Evolutionary conservation across 176 grass and related monocot species (phyloP), one percentile per base, ranked within the genome.

Genomic region (Olyra latifolia): DNA sequence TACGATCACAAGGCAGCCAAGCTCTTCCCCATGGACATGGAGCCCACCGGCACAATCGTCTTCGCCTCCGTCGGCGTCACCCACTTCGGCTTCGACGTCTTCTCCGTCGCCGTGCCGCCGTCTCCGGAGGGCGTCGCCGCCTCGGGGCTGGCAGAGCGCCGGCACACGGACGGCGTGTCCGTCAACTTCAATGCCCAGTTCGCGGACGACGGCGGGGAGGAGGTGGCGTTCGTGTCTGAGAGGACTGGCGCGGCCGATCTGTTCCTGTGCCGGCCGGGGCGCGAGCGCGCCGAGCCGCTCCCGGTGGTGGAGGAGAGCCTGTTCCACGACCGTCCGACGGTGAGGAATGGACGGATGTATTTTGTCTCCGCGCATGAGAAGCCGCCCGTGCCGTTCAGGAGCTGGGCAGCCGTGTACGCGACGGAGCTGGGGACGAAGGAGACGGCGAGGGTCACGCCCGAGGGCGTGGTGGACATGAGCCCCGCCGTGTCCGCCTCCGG

Each of bases 81-180:
- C 23, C 20, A 76, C 76, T 98, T 89, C 85, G 95, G 92, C 80
- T 98, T 98, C 90, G 95, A 94, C 73, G 87, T 98, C 75, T 98
- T 94, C 89, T 98, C 95, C 77, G 54, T 90, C 69, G 41, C 92
- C 35, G 69, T 85, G 22, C 80, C 89, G 9, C 5, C 55, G 13
- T 40, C 80, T 4, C 22, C 29, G 3, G 76, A 63, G 10, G 73
- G 4, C 17, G 32, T 10, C 24, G 40, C 86, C 16, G 56, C 50
- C 0, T 0, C 7, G 3, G 9, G 46, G 32, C 38, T 83, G 24
- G 61, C 86, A 1, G 95, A 98, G 77, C 90, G 73, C 32, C 53
- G 90, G 50, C 95, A 94, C 85, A 98, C 95, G 22, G 95, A 98
- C 64, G 95, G 95, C 44, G 52, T 82, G 10, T 94, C 92, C 52